Base-by-base conservation (phyloP, 1,139 yeast genomes). In the Torulaspora globosa region DNA sequence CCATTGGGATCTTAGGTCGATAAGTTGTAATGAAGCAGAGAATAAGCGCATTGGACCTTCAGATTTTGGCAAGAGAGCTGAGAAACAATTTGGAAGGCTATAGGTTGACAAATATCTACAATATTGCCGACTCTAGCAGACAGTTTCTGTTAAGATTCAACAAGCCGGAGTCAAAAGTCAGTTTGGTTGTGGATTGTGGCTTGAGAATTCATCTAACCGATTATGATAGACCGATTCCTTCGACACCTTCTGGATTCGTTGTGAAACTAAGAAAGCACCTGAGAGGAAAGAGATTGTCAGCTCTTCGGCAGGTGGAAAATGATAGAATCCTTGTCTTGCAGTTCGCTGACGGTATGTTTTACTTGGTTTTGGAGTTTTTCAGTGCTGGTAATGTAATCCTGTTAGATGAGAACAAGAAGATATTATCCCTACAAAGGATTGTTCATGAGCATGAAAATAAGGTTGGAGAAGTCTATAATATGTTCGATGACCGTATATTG, bases 311-410 rank as follows among this genome's bases (percentile, higher is more conserved):
- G 53, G 78, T 92, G 10, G 82, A 80, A 1, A 77, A 80, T 56
- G 96, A 89, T 62, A 75, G 98, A 62, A 79, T 88, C 16, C 70
- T 87, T 44, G 95, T 88, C 0, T 65, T 92, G 41, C 80, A 86
- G 48, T 90, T 92, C 66, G 79, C 89, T 43, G 95, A 87, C 56
- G 94, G 95, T 6, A 63, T 79, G 46, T 86, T 70, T 65, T 84
- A 85, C 59, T 70, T 90, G 54, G 96, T 87, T 0, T 68, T 92
- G 50, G 98, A 92, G 62, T 90, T 92, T 58, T 90, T 89, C 70
- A 87, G 96, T 61, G 96, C 96, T 2, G 98, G 98, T 30, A 92
- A 92, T 60, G 79, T 92, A 49, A 70, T 92, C 26, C 71, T 92
- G 19, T 71, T 90, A 53, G 95, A 90, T 62, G 76, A 79, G 30